These are phyloP conservation scores for Hypoxylon fuscum DNA, from an alignment of 495 filamentous ascomycete species.

Conservation along the genomic window DNA sequence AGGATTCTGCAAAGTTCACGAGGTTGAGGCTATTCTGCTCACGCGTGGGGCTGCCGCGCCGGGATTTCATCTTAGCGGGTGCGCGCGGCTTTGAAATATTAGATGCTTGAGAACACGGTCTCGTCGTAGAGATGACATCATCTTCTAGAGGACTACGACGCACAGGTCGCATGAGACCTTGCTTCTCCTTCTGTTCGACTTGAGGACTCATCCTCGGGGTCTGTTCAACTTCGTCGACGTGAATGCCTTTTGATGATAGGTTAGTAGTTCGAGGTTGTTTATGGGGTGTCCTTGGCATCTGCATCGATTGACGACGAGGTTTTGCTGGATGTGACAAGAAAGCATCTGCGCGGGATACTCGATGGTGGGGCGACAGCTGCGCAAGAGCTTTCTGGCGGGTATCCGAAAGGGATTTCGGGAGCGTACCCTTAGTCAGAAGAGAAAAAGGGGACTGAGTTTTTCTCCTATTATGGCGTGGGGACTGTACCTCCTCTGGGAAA, in stretches of 20 bases:
- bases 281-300: not conserved
- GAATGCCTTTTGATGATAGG: not conserved
- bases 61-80: not conserved
- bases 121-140: not conserved
- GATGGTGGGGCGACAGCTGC: slow-evolving; percentile 20
- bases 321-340: not conserved
- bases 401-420: slow-evolving; percentile 35
- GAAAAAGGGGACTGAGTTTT: slow-evolving; percentile 4
- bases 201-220: slow-evolving; percentile 1
- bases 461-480: not conserved
- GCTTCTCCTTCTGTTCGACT: not conserved
- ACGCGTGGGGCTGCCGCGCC: slow-evolving; percentile 13
- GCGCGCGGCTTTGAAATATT: slow-evolving; percentile 37
- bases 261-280: not conserved
- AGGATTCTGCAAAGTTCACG: slow-evolving; percentile 26
- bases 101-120: slow-evolving; percentile 35
- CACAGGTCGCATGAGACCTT: slow-evolving; percentile 18
- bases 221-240: not conserved
- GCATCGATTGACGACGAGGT: not conserved
- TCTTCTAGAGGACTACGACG: not conserved
- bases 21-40: slow-evolving; percentile 24
- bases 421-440: slow-evolving; percentile 6
- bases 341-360: not conserved
- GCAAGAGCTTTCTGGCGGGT: slow-evolving; percentile 38
- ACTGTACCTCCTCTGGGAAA: slow-evolving; percentile 15